Conservation (phyloP, 2,329 filamentous ascomycete genomes). For the Colletotrichum chrysophilum region DNA sequence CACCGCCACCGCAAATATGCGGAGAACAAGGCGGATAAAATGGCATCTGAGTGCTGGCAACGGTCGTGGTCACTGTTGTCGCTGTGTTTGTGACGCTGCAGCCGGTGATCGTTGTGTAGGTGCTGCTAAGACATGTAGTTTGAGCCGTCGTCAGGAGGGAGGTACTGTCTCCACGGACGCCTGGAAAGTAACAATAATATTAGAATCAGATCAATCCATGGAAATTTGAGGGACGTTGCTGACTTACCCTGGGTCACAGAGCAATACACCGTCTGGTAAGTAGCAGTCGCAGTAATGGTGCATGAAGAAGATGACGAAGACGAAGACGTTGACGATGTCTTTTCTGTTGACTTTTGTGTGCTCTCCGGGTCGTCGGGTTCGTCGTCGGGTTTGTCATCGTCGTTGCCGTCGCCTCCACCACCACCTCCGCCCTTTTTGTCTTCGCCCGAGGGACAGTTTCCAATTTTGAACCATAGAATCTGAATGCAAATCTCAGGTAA, state of each 20-base stretch:
- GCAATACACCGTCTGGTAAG: background rate
- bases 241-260: background rate
- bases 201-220: background rate
- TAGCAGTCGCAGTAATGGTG: background rate
- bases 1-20: background rate
- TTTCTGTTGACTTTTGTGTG: background rate
- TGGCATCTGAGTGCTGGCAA: background rate
- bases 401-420: background rate
- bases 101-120: background rate
- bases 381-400: background rate
- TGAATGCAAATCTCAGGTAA: background rate
- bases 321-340: background rate
- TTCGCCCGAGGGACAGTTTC: background rate
- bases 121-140: background rate
- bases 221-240: background rate
- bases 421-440: background rate
- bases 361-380: background rate
- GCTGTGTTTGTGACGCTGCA: background rate
- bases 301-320: background rate
- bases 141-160: background rate
- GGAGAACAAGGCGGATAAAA: background rate
- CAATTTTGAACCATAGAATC: background rate
- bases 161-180: background rate
- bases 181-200: background rate
- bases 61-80: background rate